phyloP scores from a whole-genome alignment of 2,329 filamentous ascomycete genomes.

The Setomelanomma holmii region DNA sequence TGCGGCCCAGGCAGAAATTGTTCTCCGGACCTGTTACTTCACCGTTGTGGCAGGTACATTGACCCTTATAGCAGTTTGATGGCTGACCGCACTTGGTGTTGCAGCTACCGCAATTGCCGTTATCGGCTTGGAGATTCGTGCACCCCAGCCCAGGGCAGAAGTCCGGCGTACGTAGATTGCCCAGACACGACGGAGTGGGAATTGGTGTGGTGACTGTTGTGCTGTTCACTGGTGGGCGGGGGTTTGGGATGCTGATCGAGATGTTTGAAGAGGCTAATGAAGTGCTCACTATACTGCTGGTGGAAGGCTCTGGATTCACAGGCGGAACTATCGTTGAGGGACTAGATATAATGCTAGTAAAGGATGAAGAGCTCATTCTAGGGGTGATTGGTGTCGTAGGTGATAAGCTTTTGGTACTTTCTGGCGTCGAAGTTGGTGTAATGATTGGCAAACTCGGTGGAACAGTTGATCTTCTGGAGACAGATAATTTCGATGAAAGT shows the following conservation, averaged over 20 bases:
- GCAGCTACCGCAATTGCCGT: slow-evolving; percentile 1
- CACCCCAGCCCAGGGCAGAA: background rate
- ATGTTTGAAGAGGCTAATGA: background rate
- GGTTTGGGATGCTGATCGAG: background rate
- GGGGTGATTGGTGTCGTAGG: background rate
- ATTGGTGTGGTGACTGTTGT: background rate
- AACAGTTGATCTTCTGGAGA: background rate
- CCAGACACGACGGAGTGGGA: background rate
- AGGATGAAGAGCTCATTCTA: background rate
- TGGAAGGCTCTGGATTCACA: background rate
- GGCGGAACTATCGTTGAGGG: background rate
- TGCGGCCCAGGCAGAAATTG: background rate
- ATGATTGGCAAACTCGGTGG: background rate
- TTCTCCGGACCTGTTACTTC: background rate
- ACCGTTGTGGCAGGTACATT: background rate
- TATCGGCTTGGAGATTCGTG: background rate
- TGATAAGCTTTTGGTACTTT: background rate
- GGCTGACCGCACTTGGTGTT: background rate
- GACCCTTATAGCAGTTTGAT: background rate
- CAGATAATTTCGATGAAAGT: background rate
- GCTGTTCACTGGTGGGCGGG: background rate
- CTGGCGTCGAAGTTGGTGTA: background rate
- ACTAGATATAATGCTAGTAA: too few species aligned
- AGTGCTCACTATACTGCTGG: background rate
- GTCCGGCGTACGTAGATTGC: background rate